A percentile compares a stretch with the other conserved stretches of the same genome.
Conservation (phyloP, 176 grass and related monocot species). For the Oryza coarctata region DNA sequence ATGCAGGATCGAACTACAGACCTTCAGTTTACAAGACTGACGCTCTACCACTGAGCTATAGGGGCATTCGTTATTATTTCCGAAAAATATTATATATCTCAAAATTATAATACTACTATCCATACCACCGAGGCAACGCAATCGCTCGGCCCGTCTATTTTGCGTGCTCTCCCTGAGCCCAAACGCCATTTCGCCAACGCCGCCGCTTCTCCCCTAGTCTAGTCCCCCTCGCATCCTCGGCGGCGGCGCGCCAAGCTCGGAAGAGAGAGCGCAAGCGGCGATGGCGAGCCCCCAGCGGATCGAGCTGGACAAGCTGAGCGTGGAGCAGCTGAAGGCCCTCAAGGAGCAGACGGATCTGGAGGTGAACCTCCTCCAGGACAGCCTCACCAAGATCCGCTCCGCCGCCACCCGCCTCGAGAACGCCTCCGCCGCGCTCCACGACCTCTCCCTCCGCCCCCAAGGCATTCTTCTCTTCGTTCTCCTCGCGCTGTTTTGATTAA, state of each 20-base stretch:
- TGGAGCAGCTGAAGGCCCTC: constrained; percentile 81
- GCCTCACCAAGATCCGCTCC: constrained; percentile 86
- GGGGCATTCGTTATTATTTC: background rate
- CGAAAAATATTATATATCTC: no score
- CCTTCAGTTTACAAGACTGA: constrained; percentile 83
- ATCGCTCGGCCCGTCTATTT: no score
- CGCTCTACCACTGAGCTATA: constrained; percentile 98
- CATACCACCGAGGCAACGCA: no score
- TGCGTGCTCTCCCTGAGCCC: background rate
- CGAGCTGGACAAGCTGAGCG: constrained; percentile 72
- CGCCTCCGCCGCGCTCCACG: constrained; percentile 68
- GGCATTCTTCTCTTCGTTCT: constrained; percentile 29
- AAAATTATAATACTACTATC: no score
- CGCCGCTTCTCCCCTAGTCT: constrained; percentile 8
- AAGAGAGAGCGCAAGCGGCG: background rate
- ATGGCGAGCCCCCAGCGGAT: constrained; percentile 55
- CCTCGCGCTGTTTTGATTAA: background rate
- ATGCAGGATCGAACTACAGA: constrained; percentile 52
- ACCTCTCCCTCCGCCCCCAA: constrained; percentile 81
- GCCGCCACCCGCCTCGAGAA: constrained; percentile 71
- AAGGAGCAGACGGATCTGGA: constrained; percentile 98
- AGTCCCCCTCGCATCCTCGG: background rate
- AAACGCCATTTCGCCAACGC: background rate
- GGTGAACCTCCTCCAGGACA: constrained; percentile 90
- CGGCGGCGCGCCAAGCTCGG: constrained; percentile 12